Evolutionary conservation across 768 basidiomycete species (phyloP), one percentile per base, ranked within the genome.

Genomic region (Suillus discolor): DNA sequence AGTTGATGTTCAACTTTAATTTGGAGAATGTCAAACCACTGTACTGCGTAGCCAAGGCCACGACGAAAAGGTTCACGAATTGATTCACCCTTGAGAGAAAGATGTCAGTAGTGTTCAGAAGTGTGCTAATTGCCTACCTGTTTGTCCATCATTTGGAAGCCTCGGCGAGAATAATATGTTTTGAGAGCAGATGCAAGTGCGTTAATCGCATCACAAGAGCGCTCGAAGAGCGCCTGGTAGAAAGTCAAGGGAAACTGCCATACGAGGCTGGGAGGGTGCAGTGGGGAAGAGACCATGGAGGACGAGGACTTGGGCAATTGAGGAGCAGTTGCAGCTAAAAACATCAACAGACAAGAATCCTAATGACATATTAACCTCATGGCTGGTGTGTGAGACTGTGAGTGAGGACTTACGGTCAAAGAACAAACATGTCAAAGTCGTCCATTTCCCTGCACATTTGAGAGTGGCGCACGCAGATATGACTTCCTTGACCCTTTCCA

Each of bases 161-260:
- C 79, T 8, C 36, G 9, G 15, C 23, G 25, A 6, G 36, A 34
- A 42, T 68, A 65, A 45, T 68, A 51, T 60, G 47, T 25, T 13
- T 45, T n/a, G 44, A 61, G 25, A 3, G 16, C 49, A 38, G 28
- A 34, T 2, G 65, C 59, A 12, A 60, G 23, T 6, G 23, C 23
- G 62, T 77, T 55, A 64, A 70, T 67, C 60, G 62, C 25, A 62
- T 82, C 74, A 23, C 79, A 80, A 0, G 80, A 79, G 0, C 71
- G 66, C 62, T 81, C 74, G 49, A 81, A 82, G 1, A 80, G 65
- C 2, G 74, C 71, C 0, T 53, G 63, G 62, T 79, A 80, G 61
- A 80, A 79, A 67, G 6, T 78, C 71, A 3, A 79, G 66, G 0
- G 73, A 74, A 15, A 74, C 64, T 0, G 66, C 68, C 53, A 71